Evolutionary conservation across 495 filamentous ascomycete genomes (phyloP), one percentile per base, ranked within the genome.

Genomic region (Penicillium odoratum): DNA sequence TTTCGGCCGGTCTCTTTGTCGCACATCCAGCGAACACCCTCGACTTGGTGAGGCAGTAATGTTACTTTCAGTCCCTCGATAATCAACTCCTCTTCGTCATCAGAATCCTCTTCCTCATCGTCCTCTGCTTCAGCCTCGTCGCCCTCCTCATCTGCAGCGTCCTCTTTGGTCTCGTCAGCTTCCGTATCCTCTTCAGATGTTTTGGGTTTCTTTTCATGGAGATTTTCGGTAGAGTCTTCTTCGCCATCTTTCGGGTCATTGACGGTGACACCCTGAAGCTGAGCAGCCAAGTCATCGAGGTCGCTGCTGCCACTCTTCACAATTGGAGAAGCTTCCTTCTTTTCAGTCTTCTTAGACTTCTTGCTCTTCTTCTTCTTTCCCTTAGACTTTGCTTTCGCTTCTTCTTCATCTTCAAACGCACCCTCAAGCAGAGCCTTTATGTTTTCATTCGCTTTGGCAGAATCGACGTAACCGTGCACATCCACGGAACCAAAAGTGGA

Each of bases 21-120:
- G 53, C 79, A 87, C 90, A 98, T 95, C 91, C 95, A 98, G 43
- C 85, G 83, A 3, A 98, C 86, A 56, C 94, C 94, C 26, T 95
- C 88, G 9, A 97, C 81, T 69, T 98, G 94, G 68, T 98, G 94
- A 4, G 92, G 94, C 0, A 98, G 80, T 4, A 98, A 81, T 53
- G 87, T 89, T 45, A 96, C 91, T 47, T 87, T 88, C 61, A 98
- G 73, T 4, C 94, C 94, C 58, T 94, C 88, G 15, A 92, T 81
- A n/a, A 78, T 82, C 9, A 82, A 85, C 64, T 89, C 84, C 47
- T 91, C 88, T 46, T 84, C 86, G 1, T 76, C 74, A 0, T 77
- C 71, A 1, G 70, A 72, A 7, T 70, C 66, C 13, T 75, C 65
- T 36, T 74, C 71, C 6, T 62, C 61, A 30, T 65, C 57, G 31